Evolutionary conservation across 2,329 filamentous ascomycete genomes (phyloP), one percentile per base, ranked within the genome.

Genomic region (Neonectria coccinea): DNA sequence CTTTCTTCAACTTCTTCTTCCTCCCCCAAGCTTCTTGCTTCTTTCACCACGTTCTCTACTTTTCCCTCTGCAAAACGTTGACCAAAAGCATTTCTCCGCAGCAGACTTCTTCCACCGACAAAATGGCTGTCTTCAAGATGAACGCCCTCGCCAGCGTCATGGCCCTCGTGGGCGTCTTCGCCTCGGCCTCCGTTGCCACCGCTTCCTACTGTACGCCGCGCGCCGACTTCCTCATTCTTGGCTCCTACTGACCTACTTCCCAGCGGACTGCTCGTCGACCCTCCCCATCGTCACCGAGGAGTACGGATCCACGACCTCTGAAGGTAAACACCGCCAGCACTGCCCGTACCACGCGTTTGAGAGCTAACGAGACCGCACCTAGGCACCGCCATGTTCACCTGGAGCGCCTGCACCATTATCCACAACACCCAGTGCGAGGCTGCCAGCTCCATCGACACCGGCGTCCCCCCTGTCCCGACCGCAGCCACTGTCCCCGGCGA

Each of bases 341-440:
- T 11, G 2, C 51, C 47, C 20, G 12, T 18, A 5, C 10, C n/a
- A 47, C 9, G 1, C 11, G 10, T 20, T 22, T 9, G 22, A 47
- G 47, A 39, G 52, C 62, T 50, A 44, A 56, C 8, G 48, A n/a
- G 8, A 20, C 1, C 47, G 18, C 10, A 10, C 29, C 7, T 10
- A 80, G 78, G 78, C 2, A 67, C 70, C 22, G 56, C 77, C 31
- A 65, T 80, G 47, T 77, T 77, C 67, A 75, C 77, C 29, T 73
- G 79, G 68, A 79, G 79, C 69, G 67, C 78, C 58, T 81, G 79
- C 74, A 75, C 73, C 65, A 63, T 80, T 54, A 67, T 78, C 29
- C 72, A 77, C 29, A 74, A 73, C 60, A 80, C 78, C 33, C 67
- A 73, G 56, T 81, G 79, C 70, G 65, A 72, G 33, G 64, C 74